A percentile compares a stretch with the other conserved stretches of the same genome.
phyloP scores from a whole-genome alignment of 345 rosid species.

The Brassica rapa region DNA sequence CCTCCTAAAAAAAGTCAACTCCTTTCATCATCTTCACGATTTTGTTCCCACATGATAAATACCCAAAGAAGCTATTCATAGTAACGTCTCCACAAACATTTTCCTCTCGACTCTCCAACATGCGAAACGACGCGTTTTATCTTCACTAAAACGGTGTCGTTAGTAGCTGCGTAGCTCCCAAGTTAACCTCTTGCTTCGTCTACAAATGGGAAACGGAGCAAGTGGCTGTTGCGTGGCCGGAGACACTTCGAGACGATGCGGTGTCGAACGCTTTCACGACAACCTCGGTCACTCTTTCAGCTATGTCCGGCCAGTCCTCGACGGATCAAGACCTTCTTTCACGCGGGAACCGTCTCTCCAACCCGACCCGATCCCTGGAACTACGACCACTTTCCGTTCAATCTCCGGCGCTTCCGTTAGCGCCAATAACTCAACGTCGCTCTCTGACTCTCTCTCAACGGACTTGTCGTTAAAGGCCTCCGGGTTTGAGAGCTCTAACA shows the following conservation, averaged over 20 bases:
- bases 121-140: conserved; percentile 39
- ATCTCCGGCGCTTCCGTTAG: conserved; percentile 96
- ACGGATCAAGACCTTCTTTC: conserved; percentile 31
- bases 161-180: conserved; percentile 18
- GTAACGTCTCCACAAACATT: not conserved
- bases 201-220: conserved; percentile 65
- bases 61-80: conserved; percentile 7
- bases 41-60: conserved; percentile 32
- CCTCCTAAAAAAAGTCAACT: conserved; percentile 30
- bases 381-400: conserved; percentile 59
- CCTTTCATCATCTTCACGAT: conserved; percentile 14
- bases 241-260: conserved; percentile 48
- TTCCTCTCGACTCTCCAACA: not conserved
- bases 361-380: conserved; percentile 46
- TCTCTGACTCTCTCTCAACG: conserved; percentile 56
- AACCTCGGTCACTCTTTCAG: conserved; percentile 84
- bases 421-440: conserved; percentile 79
- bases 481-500: conserved; percentile 79
- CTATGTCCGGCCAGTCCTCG: conserved; percentile 61
- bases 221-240: conserved; percentile 59
- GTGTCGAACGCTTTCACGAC: conserved; percentile 43
- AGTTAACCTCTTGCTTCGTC: not conserved
- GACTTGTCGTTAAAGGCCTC: conserved; percentile 47
- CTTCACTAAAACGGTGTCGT: not conserved
- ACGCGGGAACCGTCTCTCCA: conserved; percentile 44